Evolutionary conservation across 345 rosid species (phyloP).

Genomic region (Lenwebbia sp.): DNA sequence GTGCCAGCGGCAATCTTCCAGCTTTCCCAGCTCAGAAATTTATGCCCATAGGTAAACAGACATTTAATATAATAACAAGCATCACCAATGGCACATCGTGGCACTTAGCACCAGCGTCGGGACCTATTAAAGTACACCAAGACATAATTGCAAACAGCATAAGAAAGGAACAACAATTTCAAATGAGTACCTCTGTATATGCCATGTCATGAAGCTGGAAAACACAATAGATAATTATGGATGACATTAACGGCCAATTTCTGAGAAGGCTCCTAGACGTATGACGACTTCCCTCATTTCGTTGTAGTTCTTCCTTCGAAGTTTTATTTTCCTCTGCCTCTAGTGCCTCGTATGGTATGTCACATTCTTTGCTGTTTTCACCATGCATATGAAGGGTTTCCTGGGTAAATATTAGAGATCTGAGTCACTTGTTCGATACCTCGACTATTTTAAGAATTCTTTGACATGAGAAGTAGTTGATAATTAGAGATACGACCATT

Average conservation of each 20-base stretch:
- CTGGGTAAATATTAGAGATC: slow-evolving; percentile 6
- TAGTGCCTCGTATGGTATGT: slow-evolving; percentile 1
- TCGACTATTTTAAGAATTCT: background rate
- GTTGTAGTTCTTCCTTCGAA: slow-evolving; percentile 1
- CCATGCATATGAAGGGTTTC: slow-evolving; percentile 40
- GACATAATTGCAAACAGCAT: background rate
- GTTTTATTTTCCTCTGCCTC: background rate
- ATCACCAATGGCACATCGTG: background rate
- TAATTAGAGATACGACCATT: background rate
- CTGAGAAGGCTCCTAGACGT: slow-evolving; percentile 17
- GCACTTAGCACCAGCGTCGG: background rate
- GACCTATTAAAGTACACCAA: background rate
- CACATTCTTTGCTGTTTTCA: background rate
- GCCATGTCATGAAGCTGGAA: slow-evolving; percentile 54
- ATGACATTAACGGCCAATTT: slow-evolving; percentile 41
- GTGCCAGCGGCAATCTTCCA: background rate
- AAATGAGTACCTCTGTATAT: slow-evolving; percentile 22
- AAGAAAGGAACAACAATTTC: background rate
- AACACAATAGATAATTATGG: slow-evolving; percentile 30
- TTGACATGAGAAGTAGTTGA: background rate
- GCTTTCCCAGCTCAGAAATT: background rate
- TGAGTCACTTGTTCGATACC: background rate
- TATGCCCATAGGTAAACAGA: background rate
- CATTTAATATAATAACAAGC: background rate
- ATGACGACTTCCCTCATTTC: background rate